Evolutionary conservation across 1,284 basidiomycete genomes (phyloP), one percentile per base, ranked within the genome.

Genomic region (Pseudozyma sp.): DNA sequence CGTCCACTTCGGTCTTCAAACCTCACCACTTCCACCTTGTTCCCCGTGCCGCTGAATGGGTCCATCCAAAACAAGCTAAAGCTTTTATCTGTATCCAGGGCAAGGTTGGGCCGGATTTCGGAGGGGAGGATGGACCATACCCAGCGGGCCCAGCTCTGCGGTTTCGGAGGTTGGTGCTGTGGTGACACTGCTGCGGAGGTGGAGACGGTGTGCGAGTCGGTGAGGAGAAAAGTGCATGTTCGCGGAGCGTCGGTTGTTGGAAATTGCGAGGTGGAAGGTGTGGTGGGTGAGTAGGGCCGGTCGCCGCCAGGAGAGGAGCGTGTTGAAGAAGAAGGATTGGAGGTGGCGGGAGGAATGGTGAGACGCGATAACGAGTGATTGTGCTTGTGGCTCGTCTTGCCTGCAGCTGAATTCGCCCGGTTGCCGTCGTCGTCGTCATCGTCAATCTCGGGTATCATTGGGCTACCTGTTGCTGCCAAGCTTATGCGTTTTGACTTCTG

Each of bases 61-160:
- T 82, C 62, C 38, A 72, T 50, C 80, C 80, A 82, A 36, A 51
- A 65, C n/a, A 82, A 40, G 42, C 69, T 71, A 57, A 82, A 82
- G 40, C 61, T 68, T 47, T 82, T 79, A 36, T 59, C 59, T 5
- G 74, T 65, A 52, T 82, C 80, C 39, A 79, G 48, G 16, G 74
- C 54, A 0, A 82, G 51, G 8, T 59, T 51, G 0, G 80, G 76
- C 7, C 80, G 77, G 13, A 82, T 19, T 4, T 70, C 57, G 1
- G 62, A 49, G 11, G 79, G 80, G n/a, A 82, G 51, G n/a, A 71
- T 59, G 7, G 52, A 66, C 60, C 70, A 79, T 5, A 67, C 70
- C 80, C 80, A 80, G 25, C 71, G 53, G 11, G 77, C 61, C 80
- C 80, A 82, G 51, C 73, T 58, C 19, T 62, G 65, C 10, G 25